A percentile compares a stretch with the other conserved stretches of the same genome.
Conservation (phyloP, 164 flowering plant genomes). For the Chimonanthus salicifolius region DNA sequence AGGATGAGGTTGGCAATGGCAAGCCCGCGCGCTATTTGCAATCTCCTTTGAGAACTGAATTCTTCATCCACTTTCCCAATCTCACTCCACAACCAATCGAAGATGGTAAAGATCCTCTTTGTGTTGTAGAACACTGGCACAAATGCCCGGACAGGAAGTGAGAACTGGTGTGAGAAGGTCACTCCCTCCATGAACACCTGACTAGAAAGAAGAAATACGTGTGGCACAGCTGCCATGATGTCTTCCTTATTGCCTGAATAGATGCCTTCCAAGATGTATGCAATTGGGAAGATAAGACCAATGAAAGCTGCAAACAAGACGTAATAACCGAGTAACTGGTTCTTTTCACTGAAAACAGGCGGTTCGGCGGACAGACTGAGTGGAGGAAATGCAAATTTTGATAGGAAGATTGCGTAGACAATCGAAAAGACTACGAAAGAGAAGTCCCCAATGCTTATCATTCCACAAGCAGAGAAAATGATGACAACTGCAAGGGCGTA, state of each 20-base stretch:
- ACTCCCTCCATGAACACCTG: conserved; percentile 68
- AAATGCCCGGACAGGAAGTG: conserved; percentile 49
- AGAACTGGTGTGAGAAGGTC: conserved; percentile 39
- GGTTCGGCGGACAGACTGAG: conserved; percentile 14
- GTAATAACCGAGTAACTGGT: conserved; percentile 32
- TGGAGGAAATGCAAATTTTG: conserved; percentile 24
- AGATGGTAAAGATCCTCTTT: conserved; percentile 46
- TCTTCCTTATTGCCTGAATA: conserved; percentile 54
- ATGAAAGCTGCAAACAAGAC: conserved; percentile 38
- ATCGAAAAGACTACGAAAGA: conserved; percentile 30
- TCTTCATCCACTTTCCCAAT: conserved; percentile 29
- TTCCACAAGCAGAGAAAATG: conserved; percentile 36
- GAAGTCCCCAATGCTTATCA: conserved; percentile 31
- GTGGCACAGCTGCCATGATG: conserved; percentile 61
- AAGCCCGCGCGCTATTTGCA: conserved; percentile 46
- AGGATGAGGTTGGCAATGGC: conserved; percentile 59
- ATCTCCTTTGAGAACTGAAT: conserved; percentile 32
- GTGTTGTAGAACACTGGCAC: conserved; percentile 68
- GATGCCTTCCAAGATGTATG: conserved; percentile 61
- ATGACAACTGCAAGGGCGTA: conserved; percentile 26
- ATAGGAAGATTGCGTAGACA: conserved; percentile 24
- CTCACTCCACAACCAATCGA: conserved; percentile 62
- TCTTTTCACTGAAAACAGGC: conserved; percentile 24
- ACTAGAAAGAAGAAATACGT: conserved; percentile 55
- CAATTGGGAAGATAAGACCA: conserved; percentile 60